phyloP scores from a whole-genome alignment of 129 eudicot genomes.

The Calendula officinalis region DNA sequence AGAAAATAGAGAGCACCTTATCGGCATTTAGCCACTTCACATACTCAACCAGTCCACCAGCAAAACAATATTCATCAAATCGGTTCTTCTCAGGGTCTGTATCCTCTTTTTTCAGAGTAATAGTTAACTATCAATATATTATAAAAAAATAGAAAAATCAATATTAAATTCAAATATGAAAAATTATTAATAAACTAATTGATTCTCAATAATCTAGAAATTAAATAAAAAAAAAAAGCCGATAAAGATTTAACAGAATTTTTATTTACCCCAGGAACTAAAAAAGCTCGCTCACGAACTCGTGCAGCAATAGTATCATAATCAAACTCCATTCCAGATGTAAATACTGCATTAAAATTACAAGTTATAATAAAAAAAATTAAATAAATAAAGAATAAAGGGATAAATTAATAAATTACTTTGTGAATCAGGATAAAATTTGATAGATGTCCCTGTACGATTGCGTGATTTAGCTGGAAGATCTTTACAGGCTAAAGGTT shows the following conservation, averaged over 20 bases:
- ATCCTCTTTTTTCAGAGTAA: constrained; percentile 64
- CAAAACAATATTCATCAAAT: constrained; percentile 68
- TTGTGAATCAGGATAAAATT: constrained; percentile 83
- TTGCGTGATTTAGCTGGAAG: constrained; percentile 47
- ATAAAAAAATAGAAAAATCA: not conserved
- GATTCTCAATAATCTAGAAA: not conserved
- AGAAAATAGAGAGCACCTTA: constrained; percentile 50
- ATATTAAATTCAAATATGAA: not conserved
- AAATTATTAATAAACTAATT: not conserved
- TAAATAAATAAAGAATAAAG: not conserved
- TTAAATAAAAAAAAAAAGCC: not conserved
- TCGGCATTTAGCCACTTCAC: constrained; percentile 96
- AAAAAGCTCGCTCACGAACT: constrained; percentile 91
- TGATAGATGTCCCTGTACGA: constrained; percentile 70
- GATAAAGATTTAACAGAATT: not conserved
- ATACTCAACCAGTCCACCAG: constrained; percentile 89
- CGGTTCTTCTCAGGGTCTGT: constrained; percentile 57
- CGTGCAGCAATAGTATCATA: constrained; percentile 90
- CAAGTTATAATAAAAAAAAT: constrained; percentile 13
- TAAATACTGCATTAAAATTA: constrained; percentile 62
- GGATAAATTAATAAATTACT: constrained; percentile 30
- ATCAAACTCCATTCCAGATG: constrained; percentile 79
- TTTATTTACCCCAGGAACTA: constrained; percentile 74
- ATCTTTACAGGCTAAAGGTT: constrained; percentile 50
- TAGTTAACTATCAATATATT: constrained; percentile 57